Evolutionary conservation across 331 rosid genomes (phyloP).

Genomic region (Acacia concinna): DNA sequence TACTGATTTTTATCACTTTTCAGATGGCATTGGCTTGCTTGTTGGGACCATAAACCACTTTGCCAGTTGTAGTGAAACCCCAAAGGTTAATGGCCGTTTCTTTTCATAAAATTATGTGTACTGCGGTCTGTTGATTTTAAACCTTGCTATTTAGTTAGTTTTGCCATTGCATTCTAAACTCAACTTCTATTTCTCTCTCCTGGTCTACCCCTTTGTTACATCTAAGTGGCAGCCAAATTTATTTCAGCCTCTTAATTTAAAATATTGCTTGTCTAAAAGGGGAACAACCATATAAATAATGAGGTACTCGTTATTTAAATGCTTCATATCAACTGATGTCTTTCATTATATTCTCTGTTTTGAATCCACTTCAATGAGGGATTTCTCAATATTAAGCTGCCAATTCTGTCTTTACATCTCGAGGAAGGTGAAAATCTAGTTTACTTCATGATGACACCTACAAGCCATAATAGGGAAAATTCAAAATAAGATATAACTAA

Average conservation of each 20-base stretch:
- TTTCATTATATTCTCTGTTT: not conserved
- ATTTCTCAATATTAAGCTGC: not conserved
- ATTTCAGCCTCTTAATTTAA: constrained; percentile 7
- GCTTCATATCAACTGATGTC: not conserved
- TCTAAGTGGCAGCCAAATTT: constrained; percentile 14
- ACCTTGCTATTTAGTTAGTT: not conserved
- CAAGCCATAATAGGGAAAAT: not conserved
- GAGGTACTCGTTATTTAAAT: not conserved
- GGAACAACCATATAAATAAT: not conserved
- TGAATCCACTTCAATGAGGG: not conserved
- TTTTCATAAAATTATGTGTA: constrained; percentile 16
- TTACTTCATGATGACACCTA: not conserved
- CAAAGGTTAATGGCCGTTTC: constrained; percentile 63
- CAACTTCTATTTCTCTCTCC: not conserved
- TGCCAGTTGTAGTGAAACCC: constrained; percentile 62
- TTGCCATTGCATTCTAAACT: not conserved
- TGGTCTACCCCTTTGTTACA: constrained; percentile 3
- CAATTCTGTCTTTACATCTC: not conserved
- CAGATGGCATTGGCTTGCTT: constrained; percentile 93
- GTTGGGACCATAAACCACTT: constrained; percentile 86
- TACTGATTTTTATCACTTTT: constrained; percentile 35
- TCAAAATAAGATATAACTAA: not conserved
- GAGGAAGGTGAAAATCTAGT: not conserved
- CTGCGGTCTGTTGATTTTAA: not conserved
- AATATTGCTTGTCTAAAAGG: constrained; percentile 3